phyloP scores from a whole-genome alignment of 345 rosid species.

The Combretum micranthum region DNA sequence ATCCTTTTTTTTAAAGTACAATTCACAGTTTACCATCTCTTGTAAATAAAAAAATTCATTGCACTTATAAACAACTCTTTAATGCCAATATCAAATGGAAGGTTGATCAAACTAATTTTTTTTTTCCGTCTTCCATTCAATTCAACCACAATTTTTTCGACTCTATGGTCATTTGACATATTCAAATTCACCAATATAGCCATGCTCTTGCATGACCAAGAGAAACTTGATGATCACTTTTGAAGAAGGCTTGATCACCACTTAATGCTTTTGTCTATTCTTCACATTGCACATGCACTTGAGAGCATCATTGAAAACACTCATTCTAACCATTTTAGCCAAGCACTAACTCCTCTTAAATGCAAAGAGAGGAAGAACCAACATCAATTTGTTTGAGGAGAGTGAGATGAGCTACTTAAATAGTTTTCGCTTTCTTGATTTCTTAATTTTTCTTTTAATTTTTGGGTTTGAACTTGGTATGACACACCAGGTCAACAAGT shows the following conservation, averaged over 20 bases:
- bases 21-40: too few relatives aligned
- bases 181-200: slow-evolving; percentile 25
- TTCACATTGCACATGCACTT: slow-evolving; percentile 27
- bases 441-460: too few relatives aligned
- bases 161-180: slow-evolving; percentile 25
- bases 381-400: too few relatives aligned
- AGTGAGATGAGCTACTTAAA: too few relatives aligned
- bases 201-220: slow-evolving; percentile 26
- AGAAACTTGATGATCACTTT: slow-evolving; percentile 28
- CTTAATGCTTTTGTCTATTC: slow-evolving; percentile 20
- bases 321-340: slow-evolving; percentile 24
- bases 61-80: too few relatives aligned
- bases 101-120: slow-evolving; percentile 24
- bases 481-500: too few relatives aligned
- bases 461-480: too few relatives aligned
- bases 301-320: slow-evolving; percentile 36
- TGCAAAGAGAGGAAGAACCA: too few relatives aligned
- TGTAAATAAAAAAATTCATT: too few relatives aligned
- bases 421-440: too few relatives aligned
- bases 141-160: slow-evolving; percentile 27
- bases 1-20: too few relatives aligned
- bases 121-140: slow-evolving; percentile 24
- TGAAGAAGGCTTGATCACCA: slow-evolving; percentile 28
- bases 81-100: slow-evolving; percentile 23
- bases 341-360: too few relatives aligned